Evolutionary conservation across 2,329 filamentous ascomycete genomes (phyloP).

Genomic region (Aspergillus sp.): DNA sequence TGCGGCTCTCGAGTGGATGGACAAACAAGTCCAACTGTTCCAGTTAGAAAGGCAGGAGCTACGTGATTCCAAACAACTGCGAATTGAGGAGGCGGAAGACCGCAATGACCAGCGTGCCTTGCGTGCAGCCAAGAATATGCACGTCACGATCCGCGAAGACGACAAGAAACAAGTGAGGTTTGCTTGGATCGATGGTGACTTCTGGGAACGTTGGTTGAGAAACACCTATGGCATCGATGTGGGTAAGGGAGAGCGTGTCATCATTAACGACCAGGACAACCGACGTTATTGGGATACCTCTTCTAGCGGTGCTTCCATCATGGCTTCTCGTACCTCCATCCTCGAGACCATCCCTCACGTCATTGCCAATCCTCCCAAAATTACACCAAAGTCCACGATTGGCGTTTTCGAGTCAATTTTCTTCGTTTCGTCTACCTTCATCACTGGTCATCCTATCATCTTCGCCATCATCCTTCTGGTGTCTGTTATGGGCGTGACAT

Average conservation of each 20-base stretch:
- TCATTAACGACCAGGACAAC: constrained; percentile 96
- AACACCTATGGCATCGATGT: constrained; percentile 94
- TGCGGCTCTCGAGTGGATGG: constrained; percentile 96
- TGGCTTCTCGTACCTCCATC: constrained; percentile 84
- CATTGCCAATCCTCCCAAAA: constrained; percentile 48
- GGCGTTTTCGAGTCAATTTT: constrained; percentile 48
- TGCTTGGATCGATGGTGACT: constrained; percentile 94
- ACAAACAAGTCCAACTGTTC: constrained; percentile 88
- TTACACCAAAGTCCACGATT: constrained; percentile 51
- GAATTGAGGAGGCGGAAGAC: constrained; percentile 95
- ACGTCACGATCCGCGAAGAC: constrained; percentile 84
- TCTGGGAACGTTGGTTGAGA: constrained; percentile 96
- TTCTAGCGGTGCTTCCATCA: constrained; percentile 83
- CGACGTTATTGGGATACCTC: constrained; percentile 94
- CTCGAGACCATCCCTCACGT: constrained; percentile 70
- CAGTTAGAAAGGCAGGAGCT: constrained; percentile 91
- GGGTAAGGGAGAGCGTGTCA: constrained; percentile 80
- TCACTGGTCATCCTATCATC: constrained; percentile 45
- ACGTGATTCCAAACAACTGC: constrained; percentile 88
- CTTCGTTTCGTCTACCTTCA: constrained; percentile 46
- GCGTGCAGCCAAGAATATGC: constrained; percentile 82
- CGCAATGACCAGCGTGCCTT: constrained; percentile 85
- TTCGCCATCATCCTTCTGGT: constrained; percentile 41
- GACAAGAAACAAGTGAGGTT: constrained; percentile 88
- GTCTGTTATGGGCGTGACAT: constrained; percentile 33